Evolutionary conservation across 345 rosid species (phyloP).

Genomic region (Hibiscus trionum): DNA sequence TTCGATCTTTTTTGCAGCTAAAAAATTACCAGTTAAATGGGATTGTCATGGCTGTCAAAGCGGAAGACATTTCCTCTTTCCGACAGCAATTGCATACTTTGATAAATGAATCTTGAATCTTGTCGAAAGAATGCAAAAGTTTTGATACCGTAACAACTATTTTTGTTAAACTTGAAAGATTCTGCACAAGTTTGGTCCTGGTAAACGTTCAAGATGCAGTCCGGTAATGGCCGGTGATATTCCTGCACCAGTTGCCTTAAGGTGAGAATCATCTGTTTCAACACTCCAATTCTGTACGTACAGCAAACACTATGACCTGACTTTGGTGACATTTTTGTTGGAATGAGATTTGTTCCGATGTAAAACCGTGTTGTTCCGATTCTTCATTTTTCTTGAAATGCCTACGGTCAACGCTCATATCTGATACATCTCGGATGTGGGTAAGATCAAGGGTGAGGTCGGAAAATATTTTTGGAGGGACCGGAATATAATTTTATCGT

Average conservation of each 20-base stretch:
- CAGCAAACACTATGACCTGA: not conserved
- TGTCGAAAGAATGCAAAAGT: not conserved
- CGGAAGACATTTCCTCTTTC: conserved; percentile 47
- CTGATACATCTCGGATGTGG: no score
- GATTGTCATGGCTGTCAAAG: conserved; percentile 64
- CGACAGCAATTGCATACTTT: conserved; percentile 50
- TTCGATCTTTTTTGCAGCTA: conserved; percentile 38
- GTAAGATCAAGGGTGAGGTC: no score
- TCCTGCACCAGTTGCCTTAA: not conserved
- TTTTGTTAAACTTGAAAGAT: not conserved
- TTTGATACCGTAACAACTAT: not conserved
- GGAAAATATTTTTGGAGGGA: no score
- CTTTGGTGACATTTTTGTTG: not conserved
- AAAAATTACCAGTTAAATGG: conserved; percentile 59
- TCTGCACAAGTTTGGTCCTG: not conserved
- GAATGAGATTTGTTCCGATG: not conserved
- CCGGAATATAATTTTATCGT: no score
- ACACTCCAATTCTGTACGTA: not conserved
- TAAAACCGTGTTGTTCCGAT: not conserved
- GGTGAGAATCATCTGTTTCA: not conserved
- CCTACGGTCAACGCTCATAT: no score
- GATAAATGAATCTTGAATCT: conserved; percentile 29
- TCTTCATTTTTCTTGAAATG: no score
- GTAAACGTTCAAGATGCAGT: not conserved
- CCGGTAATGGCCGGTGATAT: not conserved